phyloP scores from a whole-genome alignment of 768 basidiomycete genomes.

The Hirschioporus abietinus region DNA sequence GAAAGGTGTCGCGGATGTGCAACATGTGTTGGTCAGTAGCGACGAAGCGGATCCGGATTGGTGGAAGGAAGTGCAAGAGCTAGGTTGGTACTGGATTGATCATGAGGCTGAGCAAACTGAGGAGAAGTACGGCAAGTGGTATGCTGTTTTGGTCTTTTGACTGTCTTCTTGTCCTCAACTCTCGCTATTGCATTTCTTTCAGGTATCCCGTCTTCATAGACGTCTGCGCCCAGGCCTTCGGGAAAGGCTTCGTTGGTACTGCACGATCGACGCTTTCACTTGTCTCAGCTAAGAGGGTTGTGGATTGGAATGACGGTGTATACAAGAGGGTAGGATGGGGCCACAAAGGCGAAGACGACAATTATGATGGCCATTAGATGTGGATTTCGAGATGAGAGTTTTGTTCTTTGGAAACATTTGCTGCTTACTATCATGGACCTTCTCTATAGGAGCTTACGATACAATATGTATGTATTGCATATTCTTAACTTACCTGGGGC shows the following conservation, averaged over 20 bases:
- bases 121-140: slow-evolving; percentile 32
- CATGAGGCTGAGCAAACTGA: slow-evolving; percentile 28
- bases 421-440: background rate
- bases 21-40: slow-evolving; percentile 39
- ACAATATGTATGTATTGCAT: background rate
- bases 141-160: slow-evolving; percentile 8
- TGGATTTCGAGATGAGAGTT: background rate
- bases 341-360: slow-evolving; percentile 47
- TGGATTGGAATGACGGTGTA: slow-evolving; percentile 59
- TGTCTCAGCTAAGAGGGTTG: slow-evolving; percentile 57
- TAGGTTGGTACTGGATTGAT: slow-evolving; percentile 33
- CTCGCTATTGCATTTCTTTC: slow-evolving; percentile 1
- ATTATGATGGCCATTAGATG: slow-evolving; percentile 23
- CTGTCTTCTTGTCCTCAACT: background rate
- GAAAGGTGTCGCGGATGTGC: slow-evolving; percentile 25
- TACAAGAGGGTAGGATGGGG: slow-evolving; percentile 27
- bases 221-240: slow-evolving; percentile 63
- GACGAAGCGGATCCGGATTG: slow-evolving; percentile 36
- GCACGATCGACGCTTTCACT: slow-evolving; percentile 67
- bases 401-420: background rate
- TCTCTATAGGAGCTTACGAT: background rate
- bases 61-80: slow-evolving; percentile 30
- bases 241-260: slow-evolving; percentile 67
- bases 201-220: slow-evolving; percentile 76
- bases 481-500: background rate